Evolutionary conservation across 768 basidiomycete species (phyloP).

Genomic region (Hysterangium stoloniferum): DNA sequence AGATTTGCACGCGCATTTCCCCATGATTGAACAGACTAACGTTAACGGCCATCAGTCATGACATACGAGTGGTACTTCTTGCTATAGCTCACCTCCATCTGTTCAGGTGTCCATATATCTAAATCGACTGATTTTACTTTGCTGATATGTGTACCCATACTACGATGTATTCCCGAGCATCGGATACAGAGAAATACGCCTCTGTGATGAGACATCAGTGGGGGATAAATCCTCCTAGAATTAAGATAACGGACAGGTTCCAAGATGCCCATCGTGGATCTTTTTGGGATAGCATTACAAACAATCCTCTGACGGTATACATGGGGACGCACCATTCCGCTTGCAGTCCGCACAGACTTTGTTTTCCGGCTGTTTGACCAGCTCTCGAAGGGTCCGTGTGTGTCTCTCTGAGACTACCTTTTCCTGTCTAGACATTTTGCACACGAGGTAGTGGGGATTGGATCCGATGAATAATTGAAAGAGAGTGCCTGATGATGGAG

Average conservation of each 20-base stretch:
- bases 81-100: conserved; percentile 69
- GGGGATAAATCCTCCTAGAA: neutral
- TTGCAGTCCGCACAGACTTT: conserved; percentile 96
- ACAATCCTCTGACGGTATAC: conserved; percentile 7
- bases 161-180: conserved; percentile 94
- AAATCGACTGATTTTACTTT: conserved; percentile 97
- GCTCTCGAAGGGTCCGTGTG: conserved; percentile 70
- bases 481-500: too few species aligned
- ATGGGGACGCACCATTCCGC: conserved; percentile 63
- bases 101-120: conserved; percentile 95
- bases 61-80: neutral
- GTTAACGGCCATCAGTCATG: neutral
- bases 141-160: conserved; percentile 98
- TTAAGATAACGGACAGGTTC: conserved; percentile 61
- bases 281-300: conserved; percentile 25
- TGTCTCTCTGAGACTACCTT: conserved; percentile 79
- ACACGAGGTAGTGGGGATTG: too few species aligned
- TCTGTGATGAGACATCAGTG: conserved; percentile 30
- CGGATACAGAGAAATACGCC: conserved; percentile 95
- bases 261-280: conserved; percentile 98
- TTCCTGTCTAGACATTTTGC: conserved; percentile 61
- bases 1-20: conserved; percentile 88
- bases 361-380: conserved; percentile 86
- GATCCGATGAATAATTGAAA: too few species aligned
- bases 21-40: conserved; percentile 83